Base-by-base conservation (phyloP, 441 rosid species). In the Adansonia grandidieri region DNA sequence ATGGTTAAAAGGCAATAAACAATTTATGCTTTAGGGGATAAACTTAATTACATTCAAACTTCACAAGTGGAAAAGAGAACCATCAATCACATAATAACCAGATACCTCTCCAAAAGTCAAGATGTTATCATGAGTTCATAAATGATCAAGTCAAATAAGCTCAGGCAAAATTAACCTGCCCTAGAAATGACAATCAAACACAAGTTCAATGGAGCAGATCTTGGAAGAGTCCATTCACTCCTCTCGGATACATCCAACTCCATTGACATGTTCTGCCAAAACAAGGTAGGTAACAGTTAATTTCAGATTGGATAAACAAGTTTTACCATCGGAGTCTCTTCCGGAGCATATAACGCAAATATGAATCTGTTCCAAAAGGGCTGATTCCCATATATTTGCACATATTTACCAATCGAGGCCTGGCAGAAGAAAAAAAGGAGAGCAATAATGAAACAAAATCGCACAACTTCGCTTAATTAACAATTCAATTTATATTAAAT, bases 371-470 rank as follows among this genome's bases (percentile, higher is more conserved):
- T 80, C 95, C 95, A 24, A 79, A 89, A 61, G 95, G 93, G 73
- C 88, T 89, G 74, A 89, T 87, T 78, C 95, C 95, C 95, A 91
- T 91, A 82, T 91, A 91, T 77, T 89, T 89, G 92, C 93, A 91
- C 95, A 91, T 89, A 81, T 86, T 91, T 77, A 91, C 91, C 67
- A 91, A 82, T 37, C 93, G 89, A 69, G 95, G 87, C 87, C 95
- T 91, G 86, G 15, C n/a, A 15, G 42, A 67, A 74, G 64, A 53
- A 53, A 44, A 70, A 70, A 53, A 24, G 28, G 2, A 67, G 11
- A 22, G 20, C 8, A 17, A n/a, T 47, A 45, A 71, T 51, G 44
- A 24, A 24, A 50, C 3, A 51, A 71, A 51, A 15, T 14, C 0
- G 2, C 14, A 51, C 22, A 51, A 51, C 48, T 47, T 2, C 0